Conservation (phyloP, 345 rosid genomes). For the Salix exigua region DNA sequence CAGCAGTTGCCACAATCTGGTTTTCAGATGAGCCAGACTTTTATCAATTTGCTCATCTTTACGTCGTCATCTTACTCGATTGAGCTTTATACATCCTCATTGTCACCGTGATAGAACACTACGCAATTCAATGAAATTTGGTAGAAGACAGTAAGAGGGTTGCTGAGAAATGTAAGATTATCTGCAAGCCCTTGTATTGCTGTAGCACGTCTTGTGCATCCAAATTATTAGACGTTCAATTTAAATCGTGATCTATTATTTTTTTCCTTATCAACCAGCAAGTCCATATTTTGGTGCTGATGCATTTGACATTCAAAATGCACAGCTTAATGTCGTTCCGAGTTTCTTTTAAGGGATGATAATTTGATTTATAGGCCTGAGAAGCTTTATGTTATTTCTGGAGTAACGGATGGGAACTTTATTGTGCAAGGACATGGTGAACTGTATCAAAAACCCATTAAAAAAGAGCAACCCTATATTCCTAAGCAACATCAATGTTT, state of each 20-base stretch:
- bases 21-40: constrained; percentile 47
- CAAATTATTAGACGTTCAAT: neutral
- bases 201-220: neutral
- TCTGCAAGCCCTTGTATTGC: constrained; percentile 14
- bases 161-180: constrained; percentile 23
- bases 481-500: too few species aligned
- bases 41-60: neutral
- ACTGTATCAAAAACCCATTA: too few species aligned
- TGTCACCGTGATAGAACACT: neutral
- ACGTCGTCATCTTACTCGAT: neutral
- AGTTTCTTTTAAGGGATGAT: too few species aligned
- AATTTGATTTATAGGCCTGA: too few species aligned
- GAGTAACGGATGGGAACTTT: too few species aligned
- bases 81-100: constrained; percentile 2
- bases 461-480: too few species aligned
- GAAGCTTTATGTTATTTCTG: too few species aligned
- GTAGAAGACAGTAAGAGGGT: constrained; percentile 27
- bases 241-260: neutral
- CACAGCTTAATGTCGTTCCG: too few species aligned
- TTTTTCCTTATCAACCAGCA: neutral
- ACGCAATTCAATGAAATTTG: constrained; percentile 17
- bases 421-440: too few species aligned
- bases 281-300: neutral
- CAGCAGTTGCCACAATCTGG: constrained; percentile 83
- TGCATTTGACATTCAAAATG: neutral